A percentile compares a stretch with the other conserved stretches of the same genome.
These are phyloP conservation scores for Musa itinerans DNA, from an alignment of 176 grass and related monocot genomes.

Conservation along the genomic window DNA sequence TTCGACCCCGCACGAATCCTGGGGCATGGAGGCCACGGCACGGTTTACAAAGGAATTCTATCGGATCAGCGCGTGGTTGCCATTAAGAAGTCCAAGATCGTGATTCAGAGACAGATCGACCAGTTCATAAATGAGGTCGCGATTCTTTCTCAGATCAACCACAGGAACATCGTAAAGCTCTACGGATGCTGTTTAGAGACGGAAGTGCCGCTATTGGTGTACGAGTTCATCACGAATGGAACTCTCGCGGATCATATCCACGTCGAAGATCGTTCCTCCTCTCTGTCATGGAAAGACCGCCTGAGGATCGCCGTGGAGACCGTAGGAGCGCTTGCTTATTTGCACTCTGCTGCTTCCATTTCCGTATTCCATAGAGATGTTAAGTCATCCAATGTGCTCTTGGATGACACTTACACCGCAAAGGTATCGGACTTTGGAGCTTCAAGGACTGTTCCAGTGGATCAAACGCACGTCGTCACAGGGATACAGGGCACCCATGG, in stretches of 20 bases:
- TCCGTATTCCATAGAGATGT: conserved; percentile 46
- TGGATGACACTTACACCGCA: conserved; percentile 37
- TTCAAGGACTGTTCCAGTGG: conserved; percentile 32
- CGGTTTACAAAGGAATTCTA: conserved; percentile 43
- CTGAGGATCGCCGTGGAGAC: conserved; percentile 41
- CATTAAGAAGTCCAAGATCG: conserved; percentile 50
- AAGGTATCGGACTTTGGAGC: conserved; percentile 60
- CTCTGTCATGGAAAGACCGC: conserved; percentile 36
- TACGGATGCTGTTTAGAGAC: conserved; percentile 51
- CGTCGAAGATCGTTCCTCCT: background rate
- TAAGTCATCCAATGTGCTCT: conserved; percentile 44
- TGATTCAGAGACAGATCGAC: conserved; percentile 36
- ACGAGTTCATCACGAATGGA: conserved; percentile 57
- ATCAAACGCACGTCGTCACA: conserved; percentile 30
- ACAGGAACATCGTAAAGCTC: conserved; percentile 48
- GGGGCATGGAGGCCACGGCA: conserved; percentile 37
- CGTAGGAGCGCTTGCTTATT: conserved; percentile 33
- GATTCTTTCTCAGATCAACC: conserved; percentile 51
- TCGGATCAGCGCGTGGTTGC: conserved; percentile 29
- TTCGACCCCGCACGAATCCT: conserved; percentile 34
- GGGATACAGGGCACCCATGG: conserved; percentile 39
- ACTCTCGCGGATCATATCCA: conserved; percentile 42
- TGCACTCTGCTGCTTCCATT: conserved; percentile 30
- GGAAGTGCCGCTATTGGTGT: conserved; percentile 42
- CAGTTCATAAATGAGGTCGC: conserved; percentile 53